Base-by-base conservation (phyloP, 2,329 filamentous ascomycete species). In the Seiridium unicorne region DNA sequence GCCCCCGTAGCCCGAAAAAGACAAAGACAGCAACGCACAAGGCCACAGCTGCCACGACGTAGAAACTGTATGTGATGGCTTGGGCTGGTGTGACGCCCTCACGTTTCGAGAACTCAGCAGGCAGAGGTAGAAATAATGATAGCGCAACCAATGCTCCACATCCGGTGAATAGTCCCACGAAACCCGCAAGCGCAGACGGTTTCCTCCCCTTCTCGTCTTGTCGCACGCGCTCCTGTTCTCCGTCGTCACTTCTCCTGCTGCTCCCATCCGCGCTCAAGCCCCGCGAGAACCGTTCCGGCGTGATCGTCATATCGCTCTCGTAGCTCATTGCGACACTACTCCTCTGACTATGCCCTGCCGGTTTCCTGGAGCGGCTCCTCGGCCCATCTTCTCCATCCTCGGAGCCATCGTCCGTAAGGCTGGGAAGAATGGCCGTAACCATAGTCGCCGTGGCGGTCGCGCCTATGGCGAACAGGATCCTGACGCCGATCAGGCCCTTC, bases 351-450 rank as follows among this genome's bases (percentile, higher is more conserved):
- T 42, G 74, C 3, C 53, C 44, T 5, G 72, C 64, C 10, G 73
- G 70, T 66, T 79, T 79, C 40, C 68, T 70, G 59, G 66, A 70
- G 62, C 61, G 69, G 62, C 57, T 64, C 61, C 53, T 56, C 38
- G 57, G 55, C 66, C 18, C 18, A 26, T 26, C 18, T 63, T 60
- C 60, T 66, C 46, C 69, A 44, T 60, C 64, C 1, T 68, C 76
- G 38, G 85, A 83, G 63, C 83, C 76, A 38, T 85, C 83, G 63
- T 84, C 83, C 4, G 86, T 88, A 65, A 89, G 76, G 9, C 84
- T 88, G 1, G 95, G 95, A 32, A 99, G 81, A 51, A 96, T 92
- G 3, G 95, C 95, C 7, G 95, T 98, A 26, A 99, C 95, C 95
- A 99, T 99, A 1, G 95, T 98, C 11, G 93, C 84, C 4, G 91